Conservation (phyloP, 257 asterid species). For the Solanum lignicaule region DNA sequence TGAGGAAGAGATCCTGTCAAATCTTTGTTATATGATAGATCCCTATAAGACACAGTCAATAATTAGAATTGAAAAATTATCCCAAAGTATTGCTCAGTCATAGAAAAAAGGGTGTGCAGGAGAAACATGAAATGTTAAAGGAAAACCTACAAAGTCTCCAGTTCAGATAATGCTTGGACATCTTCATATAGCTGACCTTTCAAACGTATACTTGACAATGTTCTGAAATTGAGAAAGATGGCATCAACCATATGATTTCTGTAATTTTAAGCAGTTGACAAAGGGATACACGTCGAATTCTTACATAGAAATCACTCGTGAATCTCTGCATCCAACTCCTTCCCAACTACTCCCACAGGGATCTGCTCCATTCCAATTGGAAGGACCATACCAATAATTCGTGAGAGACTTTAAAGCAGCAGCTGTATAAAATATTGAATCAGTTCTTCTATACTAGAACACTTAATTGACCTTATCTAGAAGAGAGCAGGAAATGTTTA, state of each 20-base stretch:
- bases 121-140: background rate
- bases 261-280: background rate
- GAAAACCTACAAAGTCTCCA: constrained; percentile 64
- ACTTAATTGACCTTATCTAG: background rate
- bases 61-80: background rate
- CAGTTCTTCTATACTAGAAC: background rate
- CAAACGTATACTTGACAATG: constrained; percentile 43
- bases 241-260: background rate
- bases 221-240: constrained; percentile 31
- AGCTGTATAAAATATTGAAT: constrained; percentile 27
- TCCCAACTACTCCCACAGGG: constrained; percentile 66
- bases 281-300: background rate
- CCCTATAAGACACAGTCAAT: constrained; percentile 30
- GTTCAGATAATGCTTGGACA: constrained; percentile 39
- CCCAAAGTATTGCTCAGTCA: background rate
- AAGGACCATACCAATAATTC: constrained; percentile 49
- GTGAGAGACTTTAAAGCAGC: constrained; percentile 31
- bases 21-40: constrained; percentile 64
- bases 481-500: too few relatives aligned
- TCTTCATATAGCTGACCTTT: constrained; percentile 57
- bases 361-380: constrained; percentile 53
- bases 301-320: constrained; percentile 52
- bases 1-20: constrained; percentile 59
- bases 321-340: constrained; percentile 41
- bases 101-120: background rate